Evolutionary conservation across 306 rosid genomes (phyloP).

Genomic region (Cucurbita maxima): DNA sequence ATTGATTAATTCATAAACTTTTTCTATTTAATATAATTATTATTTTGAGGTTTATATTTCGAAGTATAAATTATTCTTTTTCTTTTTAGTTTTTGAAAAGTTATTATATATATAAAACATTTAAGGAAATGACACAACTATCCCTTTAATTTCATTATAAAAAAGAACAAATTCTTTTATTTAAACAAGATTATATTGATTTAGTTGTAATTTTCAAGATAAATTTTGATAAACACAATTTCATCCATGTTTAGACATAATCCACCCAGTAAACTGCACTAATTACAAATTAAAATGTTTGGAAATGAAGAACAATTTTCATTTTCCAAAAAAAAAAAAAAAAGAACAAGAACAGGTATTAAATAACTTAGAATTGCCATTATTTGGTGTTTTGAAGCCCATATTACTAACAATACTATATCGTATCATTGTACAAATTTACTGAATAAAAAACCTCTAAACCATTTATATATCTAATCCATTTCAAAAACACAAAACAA

Average conservation of each 20-base stretch:
- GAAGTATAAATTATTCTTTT: too few species aligned
- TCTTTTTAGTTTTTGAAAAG: too few species aligned
- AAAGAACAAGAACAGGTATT: too few species aligned
- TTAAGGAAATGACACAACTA: too few species aligned
- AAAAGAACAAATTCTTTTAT: too few species aligned
- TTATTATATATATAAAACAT: too few species aligned
- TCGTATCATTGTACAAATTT: slow-evolving; percentile 9
- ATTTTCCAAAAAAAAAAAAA: not conserved
- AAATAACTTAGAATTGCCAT: slow-evolving; percentile 1
- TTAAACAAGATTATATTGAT: too few species aligned
- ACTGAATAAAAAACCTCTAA: not conserved
- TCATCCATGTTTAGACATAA: not conserved
- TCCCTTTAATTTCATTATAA: too few species aligned
- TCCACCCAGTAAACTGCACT: not conserved
- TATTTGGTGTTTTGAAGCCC: slow-evolving; percentile 7
- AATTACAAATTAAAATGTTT: not conserved
- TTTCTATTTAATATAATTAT: too few species aligned
- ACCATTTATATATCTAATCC: not conserved
- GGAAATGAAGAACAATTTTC: not conserved
- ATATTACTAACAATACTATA: slow-evolving; percentile 3
- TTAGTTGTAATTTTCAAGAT: too few species aligned
- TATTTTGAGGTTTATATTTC: too few species aligned
- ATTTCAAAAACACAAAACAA: not conserved
- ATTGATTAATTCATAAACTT: too few species aligned
- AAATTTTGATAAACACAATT: not conserved